These are phyloP conservation scores for Nicotiana otophora DNA, from an alignment of 257 asterid genomes.

Conservation along the genomic window DNA sequence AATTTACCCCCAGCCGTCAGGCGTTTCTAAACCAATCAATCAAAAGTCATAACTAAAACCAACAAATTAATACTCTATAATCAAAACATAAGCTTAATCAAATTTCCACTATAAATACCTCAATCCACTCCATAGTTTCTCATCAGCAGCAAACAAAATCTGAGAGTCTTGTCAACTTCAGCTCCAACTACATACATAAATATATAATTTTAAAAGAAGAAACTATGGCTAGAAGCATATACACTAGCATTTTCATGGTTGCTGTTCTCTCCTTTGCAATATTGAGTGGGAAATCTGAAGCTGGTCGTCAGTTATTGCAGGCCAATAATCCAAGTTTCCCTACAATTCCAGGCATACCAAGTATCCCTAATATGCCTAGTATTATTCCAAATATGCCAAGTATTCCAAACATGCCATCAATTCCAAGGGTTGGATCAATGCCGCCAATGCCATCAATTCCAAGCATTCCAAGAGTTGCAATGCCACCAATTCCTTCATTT, in stretches of 20 bases:
- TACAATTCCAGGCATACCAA: constrained; percentile 18
- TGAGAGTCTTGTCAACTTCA: background rate
- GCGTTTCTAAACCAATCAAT: constrained; percentile 17
- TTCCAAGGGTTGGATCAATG: constrained; percentile 16
- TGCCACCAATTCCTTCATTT: constrained; percentile 14
- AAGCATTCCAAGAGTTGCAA: constrained; percentile 14
- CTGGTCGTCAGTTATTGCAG: constrained; percentile 23
- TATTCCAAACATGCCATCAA: constrained; percentile 16
- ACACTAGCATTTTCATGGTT: constrained; percentile 14
- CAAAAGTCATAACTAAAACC: constrained; percentile 16
- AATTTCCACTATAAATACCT: constrained; percentile 3
- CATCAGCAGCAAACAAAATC: background rate
- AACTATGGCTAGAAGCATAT: constrained; percentile 17
- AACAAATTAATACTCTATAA: background rate
- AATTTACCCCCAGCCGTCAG: background rate
- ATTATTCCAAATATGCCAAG: background rate
- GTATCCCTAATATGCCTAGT: constrained; percentile 9
- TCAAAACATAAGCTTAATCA: background rate
- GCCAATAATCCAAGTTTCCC: constrained; percentile 18
- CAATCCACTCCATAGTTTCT: background rate
- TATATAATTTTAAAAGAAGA: too few relatives aligned
- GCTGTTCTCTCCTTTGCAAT: background rate
- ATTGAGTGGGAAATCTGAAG: constrained; percentile 5
- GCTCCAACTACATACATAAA: background rate
- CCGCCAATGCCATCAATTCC: constrained; percentile 32